These are phyloP conservation scores for Aspergillus sp. DNA, from an alignment of 2,329 filamentous ascomycete genomes.

Conservation along the genomic window DNA sequence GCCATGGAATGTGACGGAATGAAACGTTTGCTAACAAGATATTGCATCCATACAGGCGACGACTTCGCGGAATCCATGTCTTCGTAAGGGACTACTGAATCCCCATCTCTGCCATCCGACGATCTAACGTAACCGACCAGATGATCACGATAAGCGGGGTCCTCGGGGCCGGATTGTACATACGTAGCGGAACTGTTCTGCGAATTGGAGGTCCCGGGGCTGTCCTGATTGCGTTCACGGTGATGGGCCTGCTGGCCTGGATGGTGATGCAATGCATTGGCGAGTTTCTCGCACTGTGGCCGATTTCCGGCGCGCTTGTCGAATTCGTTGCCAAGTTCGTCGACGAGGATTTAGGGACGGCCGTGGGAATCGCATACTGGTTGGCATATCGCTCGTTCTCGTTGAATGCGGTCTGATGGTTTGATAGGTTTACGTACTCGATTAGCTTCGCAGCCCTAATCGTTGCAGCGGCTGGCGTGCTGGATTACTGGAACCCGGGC, in stretches of 20 bases:
- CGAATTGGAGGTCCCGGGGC: slow-evolving; percentile 34
- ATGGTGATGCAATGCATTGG: slow-evolving; percentile 41
- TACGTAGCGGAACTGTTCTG: slow-evolving; percentile 33
- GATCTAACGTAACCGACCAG: slow-evolving; percentile 14
- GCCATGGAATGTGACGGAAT: neutral
- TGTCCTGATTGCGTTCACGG: slow-evolving; percentile 30
- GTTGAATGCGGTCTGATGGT: neutral
- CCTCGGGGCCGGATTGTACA: slow-evolving; percentile 37
- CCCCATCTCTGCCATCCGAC: neutral
- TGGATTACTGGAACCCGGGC: slow-evolving; percentile 27
- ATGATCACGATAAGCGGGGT: slow-evolving; percentile 39
- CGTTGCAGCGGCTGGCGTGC: slow-evolving; percentile 25
- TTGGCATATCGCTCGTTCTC: slow-evolving; percentile 8
- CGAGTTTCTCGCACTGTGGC: slow-evolving; percentile 40
- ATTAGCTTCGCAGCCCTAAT: slow-evolving; percentile 31
- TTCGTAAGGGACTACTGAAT: slow-evolving; percentile 20
- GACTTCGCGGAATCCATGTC: slow-evolving; percentile 25
- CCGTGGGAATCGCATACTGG: slow-evolving; percentile 38
- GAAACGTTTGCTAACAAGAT: slow-evolving; percentile 4
- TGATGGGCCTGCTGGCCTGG: slow-evolving; percentile 34
- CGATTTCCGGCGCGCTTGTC: slow-evolving; percentile 37
- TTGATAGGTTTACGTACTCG: slow-evolving; percentile 29
- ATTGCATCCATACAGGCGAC: slow-evolving; percentile 8
- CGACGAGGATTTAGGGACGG: slow-evolving; percentile 37
- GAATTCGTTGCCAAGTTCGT: slow-evolving; percentile 39